phyloP scores from a whole-genome alignment of 352 stramenopile species.

The Pythium sp. region DNA sequence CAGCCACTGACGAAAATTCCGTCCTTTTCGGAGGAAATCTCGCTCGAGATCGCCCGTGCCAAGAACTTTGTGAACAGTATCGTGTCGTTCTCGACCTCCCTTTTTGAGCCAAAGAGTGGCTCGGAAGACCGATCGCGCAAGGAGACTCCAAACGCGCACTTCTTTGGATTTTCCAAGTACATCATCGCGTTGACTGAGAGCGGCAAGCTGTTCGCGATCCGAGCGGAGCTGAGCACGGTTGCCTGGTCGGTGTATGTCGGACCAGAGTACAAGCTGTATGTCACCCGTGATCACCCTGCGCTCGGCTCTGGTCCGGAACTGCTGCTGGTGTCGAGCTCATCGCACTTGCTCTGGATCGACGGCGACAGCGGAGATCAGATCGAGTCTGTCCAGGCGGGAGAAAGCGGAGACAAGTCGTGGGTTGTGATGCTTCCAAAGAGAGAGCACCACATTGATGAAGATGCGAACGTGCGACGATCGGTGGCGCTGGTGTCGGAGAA shows the following conservation, averaged over 20 bases:
- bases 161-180: slow-evolving; percentile 86
- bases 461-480: slow-evolving; percentile 45
- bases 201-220: slow-evolving; percentile 78
- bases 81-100: slow-evolving; percentile 41
- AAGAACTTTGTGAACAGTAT: slow-evolving; percentile 48
- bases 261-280: slow-evolving; percentile 65
- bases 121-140: slow-evolving; percentile 36
- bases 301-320: slow-evolving; percentile 70
- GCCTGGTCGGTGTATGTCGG: slow-evolving; percentile 73
- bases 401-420: slow-evolving; percentile 30
- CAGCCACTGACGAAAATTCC: slow-evolving; percentile 66
- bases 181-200: slow-evolving; percentile 72
- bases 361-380: slow-evolving; percentile 58
- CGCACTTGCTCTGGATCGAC: slow-evolving; percentile 67
- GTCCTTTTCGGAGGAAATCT: slow-evolving; percentile 67
- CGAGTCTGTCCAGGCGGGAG: slow-evolving; percentile 27
- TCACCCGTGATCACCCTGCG: slow-evolving; percentile 75
- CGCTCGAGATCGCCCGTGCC: slow-evolving; percentile 53
- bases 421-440: slow-evolving; percentile 74
- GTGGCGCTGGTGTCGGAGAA: slow-evolving; percentile 56
- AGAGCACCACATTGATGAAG: slow-evolving; percentile 68
- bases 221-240: slow-evolving; percentile 67
- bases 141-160: slow-evolving; percentile 62
- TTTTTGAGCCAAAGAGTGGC: slow-evolving; percentile 44
- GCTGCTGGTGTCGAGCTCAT: slow-evolving; percentile 59